Conservation (phyloP, 202 grass and related monocot genomes). For the Zizania palustris region DNA sequence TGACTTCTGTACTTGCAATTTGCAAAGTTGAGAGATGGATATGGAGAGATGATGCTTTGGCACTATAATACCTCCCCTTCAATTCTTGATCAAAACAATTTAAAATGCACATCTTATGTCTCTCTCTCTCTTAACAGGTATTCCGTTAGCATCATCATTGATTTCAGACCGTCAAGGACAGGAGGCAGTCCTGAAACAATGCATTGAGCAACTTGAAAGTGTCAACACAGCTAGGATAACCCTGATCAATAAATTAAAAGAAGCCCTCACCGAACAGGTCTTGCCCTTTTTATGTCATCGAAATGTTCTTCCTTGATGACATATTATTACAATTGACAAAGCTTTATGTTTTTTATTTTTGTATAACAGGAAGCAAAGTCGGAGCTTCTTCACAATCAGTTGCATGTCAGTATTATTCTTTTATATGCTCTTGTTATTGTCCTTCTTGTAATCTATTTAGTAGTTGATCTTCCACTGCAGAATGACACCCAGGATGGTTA, state of each 20-base stretch:
- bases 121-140: slow-evolving; percentile 45
- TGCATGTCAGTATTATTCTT: slow-evolving; percentile 65
- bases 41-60: slow-evolving; percentile 7
- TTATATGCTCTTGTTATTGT: slow-evolving; percentile 4
- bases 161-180: slow-evolving; percentile 65
- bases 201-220: slow-evolving; percentile 65
- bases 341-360: slow-evolving; percentile 37
- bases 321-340: slow-evolving; percentile 29
- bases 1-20: slow-evolving; percentile 10
- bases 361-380: slow-evolving; percentile 64
- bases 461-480: slow-evolving; percentile 32
- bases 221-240: slow-evolving; percentile 50
- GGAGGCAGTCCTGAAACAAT: slow-evolving; percentile 62
- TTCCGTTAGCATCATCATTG: slow-evolving; percentile 60
- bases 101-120: background rate
- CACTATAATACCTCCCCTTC: background rate
- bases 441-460: background rate
- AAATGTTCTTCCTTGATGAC: slow-evolving; percentile 29
- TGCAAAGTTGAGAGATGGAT: background rate
- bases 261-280: slow-evolving; percentile 81
- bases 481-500: slow-evolving; percentile 2
- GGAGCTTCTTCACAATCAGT: slow-evolving; percentile 52
- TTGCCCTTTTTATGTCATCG: slow-evolving; percentile 33
- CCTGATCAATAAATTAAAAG: slow-evolving; percentile 76
- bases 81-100: background rate